Evolutionary conservation across 2,329 filamentous ascomycete species (phyloP), one percentile per base, ranked within the genome.

Genomic region (Botrytis hyacinthi): DNA sequence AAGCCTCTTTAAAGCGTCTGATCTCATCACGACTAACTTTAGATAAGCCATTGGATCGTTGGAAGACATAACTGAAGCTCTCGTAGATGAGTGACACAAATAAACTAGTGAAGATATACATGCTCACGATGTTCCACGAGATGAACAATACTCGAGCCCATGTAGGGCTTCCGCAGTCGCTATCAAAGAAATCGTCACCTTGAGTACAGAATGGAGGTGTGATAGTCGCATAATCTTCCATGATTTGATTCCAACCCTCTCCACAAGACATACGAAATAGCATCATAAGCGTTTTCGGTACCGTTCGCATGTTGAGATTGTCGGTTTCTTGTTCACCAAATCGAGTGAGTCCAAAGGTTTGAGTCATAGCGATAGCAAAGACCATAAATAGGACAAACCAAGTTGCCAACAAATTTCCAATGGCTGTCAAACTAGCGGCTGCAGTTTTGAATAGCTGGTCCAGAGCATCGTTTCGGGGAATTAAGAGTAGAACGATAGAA

Each of bases 381-480:
- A 98, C 94, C 62, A 99, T 85, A 84, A 98, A 99, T 74, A 99
- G 89, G 3, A 99, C 94, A 76, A 98, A 93, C 96, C 96, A 99
- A 0, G 97, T 99, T 2, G 95, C 95, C 57, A 99, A 85, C 61
- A 99, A 86, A 80, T 98, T 99, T 73, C 92, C 89, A 78, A 99
- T 99, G 29, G 93, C 91, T 3, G 93, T 92, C 78, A 99, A 84
- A 89, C 93, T 97, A 71, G 95, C 96, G 18, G 96, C 96, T 0
- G 95, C 97, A 2, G 97, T 99, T 83, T 99, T 99, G 89, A 99
- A 99, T 0, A 99, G 89, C 81, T 99, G 96, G 81, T 99, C 97
- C 35, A 99, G 88, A 68, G 97, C 95, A 79, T 99, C 97, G 81
- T 99, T 99, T 70, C 97, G 90, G 1, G 96, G 96, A 75, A 99